A percentile compares a stretch with the other conserved stretches of the same genome.
Evolutionary conservation across 371 early-diverging fungal genomes (phyloP).

Genomic region (Saksenaea oblongispora): DNA sequence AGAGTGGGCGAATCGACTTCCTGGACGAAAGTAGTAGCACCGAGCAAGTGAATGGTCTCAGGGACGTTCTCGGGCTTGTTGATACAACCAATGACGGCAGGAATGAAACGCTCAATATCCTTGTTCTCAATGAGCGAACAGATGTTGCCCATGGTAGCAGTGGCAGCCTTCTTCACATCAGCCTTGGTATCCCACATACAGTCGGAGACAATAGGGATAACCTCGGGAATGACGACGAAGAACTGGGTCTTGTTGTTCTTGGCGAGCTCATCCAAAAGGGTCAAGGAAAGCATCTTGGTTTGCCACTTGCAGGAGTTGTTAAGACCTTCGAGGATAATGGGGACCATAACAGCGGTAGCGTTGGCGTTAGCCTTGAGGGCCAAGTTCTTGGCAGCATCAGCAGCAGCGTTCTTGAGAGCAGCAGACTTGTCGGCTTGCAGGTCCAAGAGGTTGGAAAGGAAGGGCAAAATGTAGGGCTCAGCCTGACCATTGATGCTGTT

Average conservation of each 20-base stretch:
- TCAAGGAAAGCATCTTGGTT: conserved; percentile 65
- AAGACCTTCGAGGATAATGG: conserved; percentile 59
- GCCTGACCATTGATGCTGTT: conserved; percentile 42
- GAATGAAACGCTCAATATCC: conserved; percentile 62
- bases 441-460: conserved; percentile 60
- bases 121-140: conserved; percentile 52
- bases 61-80: conserved; percentile 66
- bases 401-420: conserved; percentile 61
- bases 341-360: conserved; percentile 56
- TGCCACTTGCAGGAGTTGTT: conserved; percentile 78
- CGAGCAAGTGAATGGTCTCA: conserved; percentile 65
- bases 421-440: conserved; percentile 68
- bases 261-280: conserved; percentile 54
- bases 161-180: conserved; percentile 59
- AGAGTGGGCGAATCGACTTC: conserved; percentile 79
- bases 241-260: conserved; percentile 62
- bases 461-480: conserved; percentile 64
- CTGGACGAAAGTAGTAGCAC: conserved; percentile 75
- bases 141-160: conserved; percentile 52
- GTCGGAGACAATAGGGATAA: conserved; percentile 75
- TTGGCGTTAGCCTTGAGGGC: conserved; percentile 56
- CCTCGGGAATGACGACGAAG: conserved; percentile 58
- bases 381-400: conserved; percentile 55
- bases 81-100: conserved; percentile 63
- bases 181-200: conserved; percentile 76